These are phyloP conservation scores for Sordaria brevicollis DNA, from an alignment of 495 filamentous ascomycete genomes.

Conservation along the genomic window DNA sequence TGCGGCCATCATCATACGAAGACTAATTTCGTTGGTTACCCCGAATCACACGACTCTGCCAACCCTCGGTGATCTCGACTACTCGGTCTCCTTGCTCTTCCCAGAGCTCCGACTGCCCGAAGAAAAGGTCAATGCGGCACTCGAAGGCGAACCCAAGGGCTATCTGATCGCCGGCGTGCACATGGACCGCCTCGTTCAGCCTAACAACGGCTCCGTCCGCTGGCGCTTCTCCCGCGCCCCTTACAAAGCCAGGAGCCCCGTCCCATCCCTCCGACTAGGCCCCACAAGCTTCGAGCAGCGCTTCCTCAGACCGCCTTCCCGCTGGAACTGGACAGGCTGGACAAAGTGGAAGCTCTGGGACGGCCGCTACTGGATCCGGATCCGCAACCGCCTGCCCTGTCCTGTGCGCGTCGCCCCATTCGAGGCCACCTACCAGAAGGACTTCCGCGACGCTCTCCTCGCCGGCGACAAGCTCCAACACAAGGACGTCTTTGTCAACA, in stretches of 20 bases:
- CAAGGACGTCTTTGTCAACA: constrained; percentile 10
- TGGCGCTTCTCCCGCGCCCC: constrained; percentile 36
- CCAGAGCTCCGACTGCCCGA: constrained; percentile 12
- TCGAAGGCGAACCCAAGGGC: constrained; percentile 20
- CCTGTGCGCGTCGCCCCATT: constrained; percentile 42
- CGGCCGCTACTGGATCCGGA: constrained; percentile 70
- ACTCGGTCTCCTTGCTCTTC: constrained; percentile 27
- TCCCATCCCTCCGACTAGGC: constrained; percentile 6
- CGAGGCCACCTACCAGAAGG: constrained; percentile 33
- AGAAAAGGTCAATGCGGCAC: not conserved
- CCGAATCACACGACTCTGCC: constrained; percentile 18
- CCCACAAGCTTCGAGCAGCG: constrained; percentile 8
- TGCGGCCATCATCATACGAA: constrained; percentile 29
- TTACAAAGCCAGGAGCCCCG: constrained; percentile 14
- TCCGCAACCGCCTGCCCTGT: constrained; percentile 31
- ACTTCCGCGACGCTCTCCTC: constrained; percentile 32
- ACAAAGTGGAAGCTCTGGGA: constrained; percentile 58
- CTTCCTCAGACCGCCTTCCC: not conserved
- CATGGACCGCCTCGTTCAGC: constrained; percentile 35
- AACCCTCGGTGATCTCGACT: constrained; percentile 19
- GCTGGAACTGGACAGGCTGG: constrained; percentile 13
- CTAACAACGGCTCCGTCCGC: constrained; percentile 5
- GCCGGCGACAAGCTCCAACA: constrained; percentile 8
- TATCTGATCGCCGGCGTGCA: constrained; percentile 47
- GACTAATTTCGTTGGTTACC: constrained; percentile 27